Conservation (phyloP, 2,329 filamentous ascomycete species). For the Clonostachys rhizophaga region DNA sequence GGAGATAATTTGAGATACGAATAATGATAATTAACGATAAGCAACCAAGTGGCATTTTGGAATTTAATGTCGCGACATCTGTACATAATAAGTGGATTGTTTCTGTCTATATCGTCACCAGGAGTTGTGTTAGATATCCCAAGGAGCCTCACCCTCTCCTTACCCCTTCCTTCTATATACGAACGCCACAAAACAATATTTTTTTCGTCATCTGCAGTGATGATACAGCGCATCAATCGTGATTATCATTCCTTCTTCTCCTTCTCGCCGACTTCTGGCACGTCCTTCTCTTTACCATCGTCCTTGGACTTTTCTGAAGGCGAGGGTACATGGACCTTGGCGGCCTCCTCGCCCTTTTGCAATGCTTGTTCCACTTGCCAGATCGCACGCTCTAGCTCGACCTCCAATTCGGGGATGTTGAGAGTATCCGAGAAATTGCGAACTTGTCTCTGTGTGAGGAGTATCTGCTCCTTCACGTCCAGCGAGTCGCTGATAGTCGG, state of each 20-base stretch:
- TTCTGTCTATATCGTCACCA: too few species aligned
- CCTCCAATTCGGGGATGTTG: constrained; percentile 63
- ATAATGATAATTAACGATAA: too few species aligned
- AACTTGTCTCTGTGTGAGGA: constrained; percentile 48
- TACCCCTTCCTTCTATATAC: not conserved
- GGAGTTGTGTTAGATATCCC: too few species aligned
- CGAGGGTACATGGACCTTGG: constrained; percentile 4
- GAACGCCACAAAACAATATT: not conserved
- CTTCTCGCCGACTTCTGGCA: constrained; percentile 3
- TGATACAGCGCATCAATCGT: not conserved
- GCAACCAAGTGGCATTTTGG: too few species aligned
- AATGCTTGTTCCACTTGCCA: constrained; percentile 62
- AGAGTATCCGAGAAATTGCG: constrained; percentile 56
- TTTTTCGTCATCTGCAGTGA: not conserved
- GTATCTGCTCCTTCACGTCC: constrained; percentile 21
- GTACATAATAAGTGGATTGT: too few species aligned
- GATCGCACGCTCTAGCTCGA: constrained; percentile 71
- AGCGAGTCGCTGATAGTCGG: constrained; percentile 9
- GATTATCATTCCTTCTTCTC: constrained; percentile 7
- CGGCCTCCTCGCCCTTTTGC: constrained; percentile 25
- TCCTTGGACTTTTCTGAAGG: constrained; percentile 9
- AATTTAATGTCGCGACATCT: too few species aligned
- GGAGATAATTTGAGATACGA: too few species aligned
- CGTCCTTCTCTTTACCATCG: constrained; percentile 2
- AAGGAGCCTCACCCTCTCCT: too few species aligned